Base-by-base conservation (phyloP, 148 eudicot species). In the Euryodendron excelsum region DNA sequence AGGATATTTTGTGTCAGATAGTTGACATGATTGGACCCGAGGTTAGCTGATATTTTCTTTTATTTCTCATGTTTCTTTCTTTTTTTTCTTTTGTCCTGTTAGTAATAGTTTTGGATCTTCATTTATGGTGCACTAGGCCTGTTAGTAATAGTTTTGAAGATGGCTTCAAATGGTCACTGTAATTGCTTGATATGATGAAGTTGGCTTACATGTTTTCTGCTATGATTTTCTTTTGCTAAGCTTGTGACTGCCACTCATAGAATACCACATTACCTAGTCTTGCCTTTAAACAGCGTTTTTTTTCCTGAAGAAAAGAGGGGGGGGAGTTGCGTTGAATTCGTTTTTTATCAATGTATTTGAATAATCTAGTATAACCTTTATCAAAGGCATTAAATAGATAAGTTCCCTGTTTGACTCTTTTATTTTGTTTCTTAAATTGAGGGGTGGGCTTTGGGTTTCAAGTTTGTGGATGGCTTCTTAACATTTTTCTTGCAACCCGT, bases 1-100 rank as follows among this genome's bases (percentile, higher is more conserved):
- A 95, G 89, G 98, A 95, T 81, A 91, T 95, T 67, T 90, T 95
- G 78, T 95, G 99, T 84, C 99, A 95, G 83, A 95, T 95, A 45
- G 85, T 93, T 86, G 99, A 95, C 85, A 95, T 93, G 99, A 78
- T 95, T 82, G 82, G 77, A 67, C 97, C 99, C 55, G 97, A 93
- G 99, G 99, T 95, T 50, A 69, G 37, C 50, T 62, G 72, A 5
- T 20, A 34, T 25, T 69, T 3, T 73, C 30, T n/a, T 31, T 53
- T 50, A 41, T 52, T 47, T 44, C n/a, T 59, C 25, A 33, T 21
- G 6, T 37, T 45, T 75, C 1, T 8, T 5, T 15, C 33, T 20
- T 78, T 30, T 27, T 3, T n/a, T n/a, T 56, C 23, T 13, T 58
- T 56, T 55, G 9, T n/a, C n/a, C n/a, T n/a, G n/a, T n/a, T n/a